Evolutionary conservation across 1,139 yeast species (phyloP).

Genomic region (Nakaseomyces glabratus): DNA sequence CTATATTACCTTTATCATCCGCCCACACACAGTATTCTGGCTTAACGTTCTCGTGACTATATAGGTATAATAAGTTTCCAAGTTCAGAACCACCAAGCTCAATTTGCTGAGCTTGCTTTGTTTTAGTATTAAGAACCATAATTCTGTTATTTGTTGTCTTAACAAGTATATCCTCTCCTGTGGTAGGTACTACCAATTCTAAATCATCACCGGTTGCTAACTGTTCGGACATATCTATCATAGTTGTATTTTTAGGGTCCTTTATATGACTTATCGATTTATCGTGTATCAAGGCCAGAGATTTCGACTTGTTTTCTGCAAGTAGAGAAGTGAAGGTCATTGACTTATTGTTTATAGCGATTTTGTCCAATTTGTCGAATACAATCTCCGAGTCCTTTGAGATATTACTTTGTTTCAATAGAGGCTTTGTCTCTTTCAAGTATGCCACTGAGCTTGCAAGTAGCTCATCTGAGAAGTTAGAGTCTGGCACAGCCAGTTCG

Average conservation of each 20-base stretch:
- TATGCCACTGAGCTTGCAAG: background rate
- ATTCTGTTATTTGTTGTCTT: background rate
- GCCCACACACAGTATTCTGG: constrained; percentile 10
- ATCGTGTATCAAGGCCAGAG: background rate
- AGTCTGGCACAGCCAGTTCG: constrained; percentile 5
- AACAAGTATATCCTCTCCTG: background rate
- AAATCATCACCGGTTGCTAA: background rate
- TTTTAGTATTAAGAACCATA: background rate
- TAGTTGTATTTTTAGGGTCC: background rate
- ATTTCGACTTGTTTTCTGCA: background rate
- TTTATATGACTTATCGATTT: background rate
- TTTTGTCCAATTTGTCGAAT: background rate
- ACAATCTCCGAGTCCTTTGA: background rate
- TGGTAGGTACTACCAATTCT: constrained; percentile 1
- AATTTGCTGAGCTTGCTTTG: background rate
- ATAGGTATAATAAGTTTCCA: constrained; percentile 7
- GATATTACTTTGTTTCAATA: constrained; percentile 1
- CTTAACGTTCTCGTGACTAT: constrained; percentile 2
- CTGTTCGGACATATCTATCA: background rate
- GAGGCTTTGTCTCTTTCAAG: background rate
- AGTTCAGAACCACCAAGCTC: background rate
- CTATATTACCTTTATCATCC: constrained; percentile 9
- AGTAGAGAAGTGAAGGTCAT: background rate
- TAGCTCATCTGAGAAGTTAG: constrained; percentile 3
- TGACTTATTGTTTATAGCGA: background rate